phyloP scores from a whole-genome alignment of 2,329 filamentous ascomycete species.

The Aspergillus sp. region DNA sequence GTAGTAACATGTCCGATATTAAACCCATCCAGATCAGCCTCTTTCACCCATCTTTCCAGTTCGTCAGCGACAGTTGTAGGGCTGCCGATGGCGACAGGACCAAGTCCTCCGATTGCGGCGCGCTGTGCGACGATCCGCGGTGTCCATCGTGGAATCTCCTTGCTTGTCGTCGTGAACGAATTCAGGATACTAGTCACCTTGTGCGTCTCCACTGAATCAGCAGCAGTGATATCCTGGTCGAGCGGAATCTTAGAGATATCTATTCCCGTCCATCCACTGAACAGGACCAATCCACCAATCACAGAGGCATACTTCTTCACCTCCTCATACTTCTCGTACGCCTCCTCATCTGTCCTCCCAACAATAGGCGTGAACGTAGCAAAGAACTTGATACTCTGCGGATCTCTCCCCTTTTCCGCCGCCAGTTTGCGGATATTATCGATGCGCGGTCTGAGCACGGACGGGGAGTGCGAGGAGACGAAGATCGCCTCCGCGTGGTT shows the following conservation, averaged over 20 bases:
- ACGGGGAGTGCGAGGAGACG: conserved; percentile 51
- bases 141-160: conserved; percentile 45
- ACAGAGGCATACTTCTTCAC: conserved; percentile 50
- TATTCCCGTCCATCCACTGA: conserved; percentile 57
- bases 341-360: conserved; percentile 50
- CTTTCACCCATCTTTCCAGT: conserved; percentile 43
- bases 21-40: conserved; percentile 40
- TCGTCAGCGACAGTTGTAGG: conserved; percentile 44
- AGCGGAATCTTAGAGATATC: conserved; percentile 55
- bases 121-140: conserved; percentile 43
- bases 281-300: conserved; percentile 52
- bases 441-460: conserved; percentile 47
- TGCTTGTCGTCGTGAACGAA: conserved; percentile 46
- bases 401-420: conserved; percentile 49
- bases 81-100: conserved; percentile 45
- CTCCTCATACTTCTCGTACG: conserved; percentile 48
- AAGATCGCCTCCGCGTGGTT: conserved; percentile 59
- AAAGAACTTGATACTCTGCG: conserved; percentile 54
- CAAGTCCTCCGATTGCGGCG: conserved; percentile 46
- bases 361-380: conserved; percentile 48
- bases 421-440: conserved; percentile 51
- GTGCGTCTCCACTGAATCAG: conserved; percentile 51
- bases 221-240: conserved; percentile 52
- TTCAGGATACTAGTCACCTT: conserved; percentile 49
- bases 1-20: conserved; percentile 46